phyloP scores from a whole-genome alignment of 352 stramenopile genomes.

The Phytopythium boreale region DNA sequence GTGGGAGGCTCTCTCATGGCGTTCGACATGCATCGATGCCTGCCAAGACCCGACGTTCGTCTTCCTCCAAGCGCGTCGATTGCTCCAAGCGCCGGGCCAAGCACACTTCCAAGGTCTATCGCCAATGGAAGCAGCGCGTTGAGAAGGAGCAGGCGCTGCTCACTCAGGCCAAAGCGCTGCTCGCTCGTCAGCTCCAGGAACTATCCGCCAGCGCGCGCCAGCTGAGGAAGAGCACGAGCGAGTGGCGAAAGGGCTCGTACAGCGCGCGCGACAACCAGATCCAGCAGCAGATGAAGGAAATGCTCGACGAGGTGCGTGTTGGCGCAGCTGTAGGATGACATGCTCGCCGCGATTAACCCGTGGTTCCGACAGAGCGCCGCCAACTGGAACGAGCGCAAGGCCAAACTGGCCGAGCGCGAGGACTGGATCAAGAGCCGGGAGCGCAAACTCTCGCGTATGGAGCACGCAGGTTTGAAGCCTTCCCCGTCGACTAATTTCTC shows the following conservation, averaged over 20 bases:
- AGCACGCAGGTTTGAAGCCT: constrained; percentile 15
- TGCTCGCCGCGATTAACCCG: background rate
- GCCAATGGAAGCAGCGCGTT: constrained; percentile 48
- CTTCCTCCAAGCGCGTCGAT: background rate
- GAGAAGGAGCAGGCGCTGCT: constrained; percentile 45
- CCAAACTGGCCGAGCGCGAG: constrained; percentile 46
- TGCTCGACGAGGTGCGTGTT: constrained; percentile 50
- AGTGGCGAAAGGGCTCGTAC: constrained; percentile 43
- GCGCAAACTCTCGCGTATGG: constrained; percentile 40
- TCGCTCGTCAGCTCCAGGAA: constrained; percentile 44
- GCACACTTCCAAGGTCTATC: constrained; percentile 14
- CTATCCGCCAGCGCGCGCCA: constrained; percentile 51
- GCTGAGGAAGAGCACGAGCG: constrained; percentile 44
- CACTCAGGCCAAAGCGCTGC: constrained; percentile 33
- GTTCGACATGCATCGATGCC: background rate
- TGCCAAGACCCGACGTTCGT: background rate
- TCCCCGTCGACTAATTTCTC: background rate
- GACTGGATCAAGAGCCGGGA: constrained; percentile 47
- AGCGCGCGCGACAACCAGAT: constrained; percentile 22
- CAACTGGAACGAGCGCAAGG: constrained; percentile 43
- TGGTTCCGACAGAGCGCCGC: constrained; percentile 23
- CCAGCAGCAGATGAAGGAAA: constrained; percentile 53
- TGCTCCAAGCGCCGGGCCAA: constrained; percentile 7
- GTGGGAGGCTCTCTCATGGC: background rate
- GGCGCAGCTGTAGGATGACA: background rate